Evolutionary conservation across 1,284 basidiomycete species (phyloP).

Genomic region (Mixia osmundae): DNA sequence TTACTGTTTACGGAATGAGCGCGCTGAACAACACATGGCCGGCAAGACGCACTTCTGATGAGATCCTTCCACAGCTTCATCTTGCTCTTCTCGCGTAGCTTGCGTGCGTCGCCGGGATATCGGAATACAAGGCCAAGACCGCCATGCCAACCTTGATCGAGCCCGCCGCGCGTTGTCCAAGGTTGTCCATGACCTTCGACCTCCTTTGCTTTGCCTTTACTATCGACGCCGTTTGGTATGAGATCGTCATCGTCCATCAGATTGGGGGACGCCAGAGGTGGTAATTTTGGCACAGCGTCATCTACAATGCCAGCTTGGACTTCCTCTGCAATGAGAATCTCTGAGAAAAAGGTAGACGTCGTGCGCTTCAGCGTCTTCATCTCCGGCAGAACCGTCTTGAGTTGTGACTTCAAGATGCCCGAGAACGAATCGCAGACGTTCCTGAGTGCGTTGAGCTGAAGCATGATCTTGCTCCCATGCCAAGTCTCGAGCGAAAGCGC

Average conservation of each 20-base stretch:
- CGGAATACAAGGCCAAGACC: conserved; percentile 33
- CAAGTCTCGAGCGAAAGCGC: conserved; percentile 81
- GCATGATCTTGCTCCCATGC: conserved; percentile 85
- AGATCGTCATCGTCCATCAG: background rate
- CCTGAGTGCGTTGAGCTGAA: conserved; percentile 85
- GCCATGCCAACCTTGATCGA: conserved; percentile 35
- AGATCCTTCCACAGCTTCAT: conserved; percentile 92
- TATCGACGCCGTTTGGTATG: too few relatives aligned
- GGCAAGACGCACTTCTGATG: conserved; percentile 36
- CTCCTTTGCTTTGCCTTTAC: conserved; percentile 7
- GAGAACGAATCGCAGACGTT: conserved; percentile 92
- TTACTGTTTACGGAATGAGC: conserved; percentile 21
- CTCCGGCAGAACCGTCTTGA: conserved; percentile 45
- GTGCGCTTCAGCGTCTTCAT: conserved; percentile 83
- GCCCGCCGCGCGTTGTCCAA: conserved; percentile 14
- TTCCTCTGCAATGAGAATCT: conserved; percentile 38
- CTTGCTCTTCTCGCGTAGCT: conserved; percentile 89
- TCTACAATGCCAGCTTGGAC: conserved; percentile 16
- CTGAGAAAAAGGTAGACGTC: conserved; percentile 80
- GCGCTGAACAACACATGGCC: background rate
- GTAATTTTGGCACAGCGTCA: background rate
- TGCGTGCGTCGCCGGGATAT: conserved; percentile 19
- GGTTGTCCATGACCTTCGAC: conserved; percentile 5
- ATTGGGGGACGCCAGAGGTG: background rate
- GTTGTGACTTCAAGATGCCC: conserved; percentile 57